Base-by-base conservation (phyloP, 1,139 yeast genomes). In the Blastobotrys serpentis region DNA sequence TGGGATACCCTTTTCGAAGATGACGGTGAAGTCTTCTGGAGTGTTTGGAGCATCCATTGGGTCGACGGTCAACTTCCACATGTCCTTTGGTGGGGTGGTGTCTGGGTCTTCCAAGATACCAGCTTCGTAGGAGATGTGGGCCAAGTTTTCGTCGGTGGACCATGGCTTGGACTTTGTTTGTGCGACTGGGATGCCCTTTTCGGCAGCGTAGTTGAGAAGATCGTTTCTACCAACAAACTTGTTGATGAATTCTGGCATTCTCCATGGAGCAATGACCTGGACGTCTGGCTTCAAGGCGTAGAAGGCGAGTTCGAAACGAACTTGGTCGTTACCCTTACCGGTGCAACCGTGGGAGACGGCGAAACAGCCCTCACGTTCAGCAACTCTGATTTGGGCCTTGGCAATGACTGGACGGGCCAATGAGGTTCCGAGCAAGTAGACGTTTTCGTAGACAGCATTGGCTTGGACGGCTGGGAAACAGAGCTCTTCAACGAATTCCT, bases 311-410 rank as follows among this genome's bases (percentile, higher is more conserved):
- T 92, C 98, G 69, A 92, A 92, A 74, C 98, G 85, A 59, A 92
- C 98, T 76, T 92, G 98, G 73, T 92, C 98, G 70, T 92, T 92
- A 75, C 98, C 98, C 77, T 92, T 92, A 76, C 98, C 98, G 60
- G 98, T 92, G 76, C 98, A 92, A 56, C 98, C 98, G 71, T 92
- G 98, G 46, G 96, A 83, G 49, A 92, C 98, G 48, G 98, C 98
- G 63, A 90, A 89, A 79, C 98, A 92, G 52, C 97, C 97, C 71
- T 94, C 92, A 65, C 86, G 82, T 75, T 89, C 95, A 55, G 98
- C 98, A 58, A 88, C 97, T 65, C 86, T 80, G 67, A 92, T 92
- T 75, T 92, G 98, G 44, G 98, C 98, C 74, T 90, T 84, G 50
- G 98, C 97, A 71, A 92, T 92, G 52, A 92, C 96, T 44, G 98